Evolutionary conservation across 2,329 filamentous ascomycete species (phyloP), one percentile per base, ranked within the genome.

Genomic region (Colletotrichum karsti): DNA sequence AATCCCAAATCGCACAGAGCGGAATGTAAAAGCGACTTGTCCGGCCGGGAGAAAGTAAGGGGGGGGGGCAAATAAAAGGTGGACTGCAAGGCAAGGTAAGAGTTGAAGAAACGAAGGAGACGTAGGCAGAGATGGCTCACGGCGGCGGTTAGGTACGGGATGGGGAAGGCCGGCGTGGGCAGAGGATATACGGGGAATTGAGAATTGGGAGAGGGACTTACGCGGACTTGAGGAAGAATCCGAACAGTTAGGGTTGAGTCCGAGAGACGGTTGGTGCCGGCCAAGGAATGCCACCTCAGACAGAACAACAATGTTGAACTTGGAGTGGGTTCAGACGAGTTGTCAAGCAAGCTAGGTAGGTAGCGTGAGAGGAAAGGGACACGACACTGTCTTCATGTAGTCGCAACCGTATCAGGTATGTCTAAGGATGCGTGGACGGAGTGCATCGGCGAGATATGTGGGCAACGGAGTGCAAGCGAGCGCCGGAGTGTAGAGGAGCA

Each of bases 1-100:
- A n/a, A 65, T 67, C 60, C 60, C 46, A 58, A 53, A 33, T 39
- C 48, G 53, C 12, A 15, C 15, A 33, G 28, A 50, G 35, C 20
- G 20, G 6, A 33, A 33, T 22, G 33, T 28, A 58, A 33, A 67
- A 13, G 30, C 20, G 28, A 60, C 22, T 35, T 33, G n/a, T n/a
- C n/a, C n/a, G n/a, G n/a, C n/a, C n/a, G n/a, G n/a, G n/a, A n/a
- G 33, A 20, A 20, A 9, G n/a, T 46, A 35, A 42, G 26, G 46
- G 28, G 46, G 30, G 42, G 26, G 46, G 28, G 46, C 18, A 22
- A 55, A 48, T 56, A 15, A 54, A 58, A 46, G 60, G 42, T 63
- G 51, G 61, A 33, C 35, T 39, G 48, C 4, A 33, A 35, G n/a
- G 39, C 39, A 35, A 30, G 13, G 41, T 7, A 33, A 20, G 30